Conservation (phyloP, 768 basidiomycete genomes). For the Thelephora aurantiotincta region DNA sequence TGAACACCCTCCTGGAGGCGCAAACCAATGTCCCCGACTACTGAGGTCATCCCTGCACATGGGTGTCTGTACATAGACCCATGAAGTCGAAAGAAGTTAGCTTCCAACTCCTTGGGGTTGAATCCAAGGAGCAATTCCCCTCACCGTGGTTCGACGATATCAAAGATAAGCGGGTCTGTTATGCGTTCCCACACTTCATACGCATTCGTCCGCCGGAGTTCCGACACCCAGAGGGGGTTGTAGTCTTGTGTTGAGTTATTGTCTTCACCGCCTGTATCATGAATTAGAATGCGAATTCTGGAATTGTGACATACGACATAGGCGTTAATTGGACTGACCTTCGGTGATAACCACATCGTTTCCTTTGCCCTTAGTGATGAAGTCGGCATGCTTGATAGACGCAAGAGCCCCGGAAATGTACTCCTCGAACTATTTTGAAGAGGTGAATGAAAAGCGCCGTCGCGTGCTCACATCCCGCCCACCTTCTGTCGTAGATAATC, state of each 20-base stretch:
- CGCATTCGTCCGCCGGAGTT: conserved; percentile 80
- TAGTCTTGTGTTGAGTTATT: conserved; percentile 62
- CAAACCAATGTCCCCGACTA: conserved; percentile 83
- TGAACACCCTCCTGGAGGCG: conserved; percentile 89
- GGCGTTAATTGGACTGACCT: conserved; percentile 27
- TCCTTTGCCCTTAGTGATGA: conserved; percentile 53
- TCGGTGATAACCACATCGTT: conserved; percentile 55
- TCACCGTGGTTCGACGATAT: conserved; percentile 87
- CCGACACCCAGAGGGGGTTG: conserved; percentile 75
- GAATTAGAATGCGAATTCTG: conserved; percentile 11
- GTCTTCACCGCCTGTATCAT: conserved; percentile 28
- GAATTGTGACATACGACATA: not conserved
- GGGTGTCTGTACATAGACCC: conserved; percentile 50
- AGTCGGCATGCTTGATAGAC: conserved; percentile 84
- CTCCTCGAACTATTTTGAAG: conserved; percentile 61
- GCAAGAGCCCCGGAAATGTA: conserved; percentile 83
- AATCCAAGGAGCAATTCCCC: conserved; percentile 6
- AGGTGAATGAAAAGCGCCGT: not conserved
- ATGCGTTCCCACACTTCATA: conserved; percentile 82
- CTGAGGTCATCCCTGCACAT: conserved; percentile 80
- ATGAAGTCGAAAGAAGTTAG: not conserved
- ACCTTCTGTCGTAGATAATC: conserved; percentile 88
- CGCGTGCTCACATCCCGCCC: conserved; percentile 5
- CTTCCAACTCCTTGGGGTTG: too few relatives aligned
- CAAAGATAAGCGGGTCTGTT: conserved; percentile 89